A percentile compares a stretch with the other conserved stretches of the same genome.
Conservation (phyloP, 176 grass and related monocot genomes). For the Phoenix dactylifera region DNA sequence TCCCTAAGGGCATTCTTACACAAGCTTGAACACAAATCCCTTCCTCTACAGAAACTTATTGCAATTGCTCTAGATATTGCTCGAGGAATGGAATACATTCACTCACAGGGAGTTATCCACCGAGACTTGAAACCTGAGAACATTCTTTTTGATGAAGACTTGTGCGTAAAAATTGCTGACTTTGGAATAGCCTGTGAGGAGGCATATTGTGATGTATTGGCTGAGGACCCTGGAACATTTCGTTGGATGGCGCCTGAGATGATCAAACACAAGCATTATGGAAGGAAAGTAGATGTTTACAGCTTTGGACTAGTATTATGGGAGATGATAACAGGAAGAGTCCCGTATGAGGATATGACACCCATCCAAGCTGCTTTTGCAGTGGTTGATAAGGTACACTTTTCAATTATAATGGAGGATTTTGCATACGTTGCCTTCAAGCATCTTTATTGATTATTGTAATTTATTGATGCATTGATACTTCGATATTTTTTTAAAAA, state of each 20-base stretch:
- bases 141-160: constrained; percentile 81
- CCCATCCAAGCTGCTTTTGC: constrained; percentile 87
- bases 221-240: constrained; percentile 76
- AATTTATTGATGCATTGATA: no score
- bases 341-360: constrained; percentile 82
- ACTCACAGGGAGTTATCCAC: constrained; percentile 82
- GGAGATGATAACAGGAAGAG: constrained; percentile 68
- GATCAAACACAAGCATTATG: constrained; percentile 69
- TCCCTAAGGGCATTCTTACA: constrained; percentile 74
- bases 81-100: constrained; percentile 77
- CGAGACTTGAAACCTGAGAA: constrained; percentile 96
- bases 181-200: constrained; percentile 93
- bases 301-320: constrained; percentile 86
- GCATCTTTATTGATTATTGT: no score
- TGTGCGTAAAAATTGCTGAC: constrained; percentile 70
- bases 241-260: constrained; percentile 99
- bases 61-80: constrained; percentile 62
- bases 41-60: constrained; percentile 58
- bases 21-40: constrained; percentile 46
- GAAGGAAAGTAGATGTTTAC: constrained; percentile 81
- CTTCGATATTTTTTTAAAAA: no score
- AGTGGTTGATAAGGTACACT: constrained; percentile 76
- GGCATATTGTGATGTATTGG: constrained; percentile 40
- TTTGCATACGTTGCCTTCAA: background rate
- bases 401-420: no score